Evolutionary conservation across 495 filamentous ascomycete species (phyloP).

Genomic region (Chaetomidium leptoderma): DNA sequence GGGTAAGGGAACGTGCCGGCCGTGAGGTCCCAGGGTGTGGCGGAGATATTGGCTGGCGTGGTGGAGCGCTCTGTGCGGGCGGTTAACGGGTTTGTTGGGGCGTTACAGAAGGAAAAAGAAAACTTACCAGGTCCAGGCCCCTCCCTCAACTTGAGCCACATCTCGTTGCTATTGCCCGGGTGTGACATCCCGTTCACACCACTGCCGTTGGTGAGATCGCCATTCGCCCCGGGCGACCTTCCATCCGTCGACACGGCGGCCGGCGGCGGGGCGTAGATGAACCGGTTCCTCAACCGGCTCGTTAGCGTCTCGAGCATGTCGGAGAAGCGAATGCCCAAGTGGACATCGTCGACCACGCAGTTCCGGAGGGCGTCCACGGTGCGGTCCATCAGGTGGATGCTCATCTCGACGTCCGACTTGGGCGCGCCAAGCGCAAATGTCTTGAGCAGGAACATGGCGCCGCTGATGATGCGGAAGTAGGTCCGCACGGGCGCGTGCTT

Average conservation of each 20-base stretch:
- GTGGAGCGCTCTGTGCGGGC: constrained; percentile 37
- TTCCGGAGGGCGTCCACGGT: constrained; percentile 75
- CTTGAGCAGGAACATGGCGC: constrained; percentile 89
- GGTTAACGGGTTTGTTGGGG: not conserved
- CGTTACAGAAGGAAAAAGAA: not conserved
- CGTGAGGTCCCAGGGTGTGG: constrained; percentile 51
- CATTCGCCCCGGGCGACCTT: constrained; percentile 33
- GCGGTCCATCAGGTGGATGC: constrained; percentile 73
- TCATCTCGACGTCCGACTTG: constrained; percentile 79
- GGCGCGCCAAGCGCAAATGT: constrained; percentile 91
- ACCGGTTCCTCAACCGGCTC: constrained; percentile 65
- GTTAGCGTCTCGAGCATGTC: constrained; percentile 82
- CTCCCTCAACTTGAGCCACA: constrained; percentile 34
- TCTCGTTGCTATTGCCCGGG: constrained; percentile 20
- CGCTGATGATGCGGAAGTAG: constrained; percentile 89
- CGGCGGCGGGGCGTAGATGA: constrained; percentile 55
- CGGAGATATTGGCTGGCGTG: constrained; percentile 49
- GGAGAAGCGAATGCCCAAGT: constrained; percentile 91
- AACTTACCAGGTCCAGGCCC: constrained; percentile 25
- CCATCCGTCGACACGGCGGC: constrained; percentile 33
- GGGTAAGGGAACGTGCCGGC: constrained; percentile 47
- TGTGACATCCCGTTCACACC: constrained; percentile 24
- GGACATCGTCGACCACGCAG: constrained; percentile 91
- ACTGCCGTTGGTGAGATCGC: constrained; percentile 23
- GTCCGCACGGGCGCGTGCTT: constrained; percentile 91